Evolutionary conservation across 2,329 filamentous ascomycete genomes (phyloP).

Genomic region (Chaetothyriales sp.): DNA sequence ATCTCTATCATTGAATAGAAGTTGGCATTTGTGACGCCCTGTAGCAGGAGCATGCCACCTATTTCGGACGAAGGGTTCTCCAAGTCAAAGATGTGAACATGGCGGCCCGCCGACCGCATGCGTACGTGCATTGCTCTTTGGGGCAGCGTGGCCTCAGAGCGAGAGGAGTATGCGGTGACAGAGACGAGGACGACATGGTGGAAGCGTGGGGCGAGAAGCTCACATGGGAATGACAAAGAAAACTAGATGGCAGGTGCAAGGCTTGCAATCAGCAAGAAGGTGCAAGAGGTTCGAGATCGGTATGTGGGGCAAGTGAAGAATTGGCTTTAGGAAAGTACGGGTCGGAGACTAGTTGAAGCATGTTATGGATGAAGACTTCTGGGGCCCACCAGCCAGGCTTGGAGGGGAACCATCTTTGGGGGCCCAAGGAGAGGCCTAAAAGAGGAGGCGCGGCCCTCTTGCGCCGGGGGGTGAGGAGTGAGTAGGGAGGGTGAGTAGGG

Average conservation of each 20-base stretch:
- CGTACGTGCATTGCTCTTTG: not conserved
- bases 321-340: no score
- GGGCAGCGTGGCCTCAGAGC: not conserved
- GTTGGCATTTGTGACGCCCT: conserved; percentile 18
- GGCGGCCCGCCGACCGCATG: conserved; percentile 5
- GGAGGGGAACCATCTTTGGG: not conserved
- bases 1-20: conserved; percentile 20
- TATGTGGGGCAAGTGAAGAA: no score
- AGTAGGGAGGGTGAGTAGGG: no score
- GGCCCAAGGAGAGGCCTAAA: not conserved
- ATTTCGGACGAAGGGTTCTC: conserved; percentile 5
- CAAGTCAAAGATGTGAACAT: conserved; percentile 8
- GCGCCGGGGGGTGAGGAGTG: not conserved
- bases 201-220: no score
- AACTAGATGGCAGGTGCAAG: no score
- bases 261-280: no score
- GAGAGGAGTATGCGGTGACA: not conserved
- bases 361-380: no score
- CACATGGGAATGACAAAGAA: no score
- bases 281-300: no score
- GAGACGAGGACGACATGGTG: not conserved
- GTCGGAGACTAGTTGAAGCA: no score
- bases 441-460: not conserved
- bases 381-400: no score
- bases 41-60: conserved; percentile 8